Conservation (phyloP, 148 eudicot genomes). For the Rhododendron vialii region DNA sequence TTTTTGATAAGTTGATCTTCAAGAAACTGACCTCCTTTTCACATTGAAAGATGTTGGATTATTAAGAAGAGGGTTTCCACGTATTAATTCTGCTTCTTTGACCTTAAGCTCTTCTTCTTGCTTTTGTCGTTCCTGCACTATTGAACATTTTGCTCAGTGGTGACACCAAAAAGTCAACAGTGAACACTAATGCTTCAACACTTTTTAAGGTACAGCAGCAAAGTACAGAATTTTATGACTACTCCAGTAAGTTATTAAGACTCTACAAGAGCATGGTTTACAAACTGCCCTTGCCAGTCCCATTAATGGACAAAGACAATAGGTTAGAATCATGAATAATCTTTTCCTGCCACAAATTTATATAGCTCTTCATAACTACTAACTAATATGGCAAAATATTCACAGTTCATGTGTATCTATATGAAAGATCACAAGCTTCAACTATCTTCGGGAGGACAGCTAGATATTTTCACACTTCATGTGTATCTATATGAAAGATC, state of each 20-base stretch:
- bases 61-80: conserved; percentile 84
- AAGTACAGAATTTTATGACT: not conserved
- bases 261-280: not conserved
- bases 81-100: conserved; percentile 85
- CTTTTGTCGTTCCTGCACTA: conserved; percentile 54
- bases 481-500: not conserved
- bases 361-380: not conserved
- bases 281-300: not conserved
- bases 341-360: not conserved
- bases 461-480: not conserved
- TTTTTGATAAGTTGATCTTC: not conserved
- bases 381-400: not conserved
- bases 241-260: not conserved
- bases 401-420: not conserved
- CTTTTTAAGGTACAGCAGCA: not conserved
- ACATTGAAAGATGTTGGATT: conserved; percentile 77
- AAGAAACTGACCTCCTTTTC: conserved; percentile 67
- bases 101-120: conserved; percentile 84
- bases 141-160: not conserved
- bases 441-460: not conserved
- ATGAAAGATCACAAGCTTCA: not conserved
- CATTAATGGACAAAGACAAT: not conserved
- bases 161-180: not conserved
- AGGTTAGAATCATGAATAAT: not conserved
- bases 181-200: not conserved